phyloP scores from a whole-genome alignment of 1,284 basidiomycete genomes.

The Bondarzewia mesenterica region DNA sequence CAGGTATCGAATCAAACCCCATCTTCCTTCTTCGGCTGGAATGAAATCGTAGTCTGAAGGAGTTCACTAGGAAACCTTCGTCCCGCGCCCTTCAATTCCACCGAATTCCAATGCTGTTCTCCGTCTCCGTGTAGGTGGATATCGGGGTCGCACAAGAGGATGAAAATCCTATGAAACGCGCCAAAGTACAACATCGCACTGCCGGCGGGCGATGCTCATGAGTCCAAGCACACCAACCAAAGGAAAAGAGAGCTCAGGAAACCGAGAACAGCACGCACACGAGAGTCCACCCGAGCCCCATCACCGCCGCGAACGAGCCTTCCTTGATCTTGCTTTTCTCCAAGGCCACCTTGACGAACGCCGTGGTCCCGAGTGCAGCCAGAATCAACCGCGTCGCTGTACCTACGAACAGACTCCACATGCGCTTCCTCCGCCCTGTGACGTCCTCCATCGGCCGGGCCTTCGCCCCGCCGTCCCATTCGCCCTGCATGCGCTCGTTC shows the following conservation, averaged over 20 bases:
- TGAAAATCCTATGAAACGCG: constrained; percentile 6
- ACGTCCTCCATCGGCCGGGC: not conserved
- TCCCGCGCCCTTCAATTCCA: no score
- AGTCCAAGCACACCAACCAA: no score
- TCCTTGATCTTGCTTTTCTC: no score
- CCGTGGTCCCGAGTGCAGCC: constrained; percentile 9
- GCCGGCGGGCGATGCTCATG: no score
- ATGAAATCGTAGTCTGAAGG: no score
- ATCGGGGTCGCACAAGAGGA: not conserved
- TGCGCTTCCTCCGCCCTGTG: not conserved
- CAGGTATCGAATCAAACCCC: no score
- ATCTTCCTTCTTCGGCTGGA: no score
- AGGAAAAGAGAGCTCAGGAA: not conserved
- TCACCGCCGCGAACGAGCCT: constrained; percentile 8
- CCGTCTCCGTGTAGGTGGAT: not conserved
- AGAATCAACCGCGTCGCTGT: constrained; percentile 7
- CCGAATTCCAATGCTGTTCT: no score
- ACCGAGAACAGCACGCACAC: constrained; percentile 5
- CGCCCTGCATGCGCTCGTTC: not conserved
- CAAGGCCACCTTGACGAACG: constrained; percentile 6
- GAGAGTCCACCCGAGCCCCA: constrained; percentile 11
- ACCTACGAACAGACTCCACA: constrained; percentile 3
- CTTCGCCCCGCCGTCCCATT: not conserved
- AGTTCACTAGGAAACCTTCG: no score
- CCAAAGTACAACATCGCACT: constrained; percentile 9